A percentile compares a stretch with the other conserved stretches of the same genome.
Evolutionary conservation across 75 land plant genomes (phyloP).

Genomic region (Ceratopteris richardii): DNA sequence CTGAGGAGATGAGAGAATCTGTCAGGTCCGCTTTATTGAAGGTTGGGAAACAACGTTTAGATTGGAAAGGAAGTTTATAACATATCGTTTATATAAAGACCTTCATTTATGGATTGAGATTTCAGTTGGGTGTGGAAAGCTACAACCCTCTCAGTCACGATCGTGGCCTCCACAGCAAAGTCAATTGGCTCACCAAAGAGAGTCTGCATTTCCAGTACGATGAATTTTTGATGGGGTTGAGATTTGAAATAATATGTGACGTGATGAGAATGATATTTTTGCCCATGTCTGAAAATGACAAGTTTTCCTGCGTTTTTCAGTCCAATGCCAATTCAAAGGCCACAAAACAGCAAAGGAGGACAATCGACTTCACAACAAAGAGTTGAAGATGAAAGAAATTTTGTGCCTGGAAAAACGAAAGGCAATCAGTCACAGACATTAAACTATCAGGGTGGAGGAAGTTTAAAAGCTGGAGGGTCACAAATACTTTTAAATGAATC

Average conservation of each 20-base stretch:
- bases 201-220: constrained; percentile 58
- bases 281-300: neutral
- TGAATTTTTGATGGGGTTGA: too few relatives aligned
- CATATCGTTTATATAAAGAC: neutral
- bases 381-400: too few relatives aligned
- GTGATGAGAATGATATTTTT: too few relatives aligned
- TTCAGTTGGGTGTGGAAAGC: constrained; percentile 46
- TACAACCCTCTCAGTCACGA: constrained; percentile 61
- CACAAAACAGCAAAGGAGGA: neutral
- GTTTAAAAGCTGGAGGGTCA: neutral
- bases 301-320: neutral
- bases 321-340: neutral
- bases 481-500: neutral
- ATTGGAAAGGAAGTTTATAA: neutral
- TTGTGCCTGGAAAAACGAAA: too few relatives aligned
- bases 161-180: constrained; percentile 55
- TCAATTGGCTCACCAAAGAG: constrained; percentile 60
- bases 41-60: constrained; percentile 21
- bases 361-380: neutral
- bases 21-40: constrained; percentile 36
- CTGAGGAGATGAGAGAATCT: constrained; percentile 31
- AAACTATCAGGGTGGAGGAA: too few relatives aligned
- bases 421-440: too few relatives aligned
- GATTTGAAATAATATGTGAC: too few relatives aligned
- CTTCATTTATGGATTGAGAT: neutral